Evolutionary conservation across 2,329 filamentous ascomycete species (phyloP), one percentile per base, ranked within the genome.

Genomic region (Penicillium sp.): DNA sequence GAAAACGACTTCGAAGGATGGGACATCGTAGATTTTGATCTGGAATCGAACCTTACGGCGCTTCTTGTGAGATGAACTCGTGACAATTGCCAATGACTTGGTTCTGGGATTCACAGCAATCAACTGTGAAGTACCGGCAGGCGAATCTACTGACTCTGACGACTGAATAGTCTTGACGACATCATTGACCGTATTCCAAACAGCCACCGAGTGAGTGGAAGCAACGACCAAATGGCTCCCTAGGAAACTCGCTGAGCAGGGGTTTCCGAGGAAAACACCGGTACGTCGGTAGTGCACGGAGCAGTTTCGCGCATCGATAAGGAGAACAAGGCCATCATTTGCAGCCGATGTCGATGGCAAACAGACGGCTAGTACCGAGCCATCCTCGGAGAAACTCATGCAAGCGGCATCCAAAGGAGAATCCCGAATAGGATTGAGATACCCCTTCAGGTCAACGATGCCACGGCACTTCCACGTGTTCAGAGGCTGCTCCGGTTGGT

Each of bases 101-200:
- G 84, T 85, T 43, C 76, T 76, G 16, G 76, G 71, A 66, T 95
- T 89, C 47, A 89, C 81, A n/a, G 90, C 87, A 9, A 97, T 78
- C 42, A 68, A 59, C 26, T 70, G 67, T 36, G 57, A 59, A 29
- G 45, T 48, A 9, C 50, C 59, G 19, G 47, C 42, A 27, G 55
- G 38, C 2, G 55, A 18, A 40, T 45, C 38, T 27, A 53, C 48
- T 30, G 57, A 54, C 47, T 51, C 78, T 13, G 91, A 75, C 26
- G 81, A 76, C 47, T 88, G 78, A 45, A 84, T 84, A 66, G 88
- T 91, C 34, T 84, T 81, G 43, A 92, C 79, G 62, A 87, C 82
- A 64, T 96, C 89, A 47, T 85, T 80, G 7, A 97, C 89, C 10
- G 95, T 81, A 70, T 99, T 89, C 79, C 91, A 96, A 34, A 96